Conservation (phyloP, 2,329 filamentous ascomycete genomes). For the Exserohilum turcica region DNA sequence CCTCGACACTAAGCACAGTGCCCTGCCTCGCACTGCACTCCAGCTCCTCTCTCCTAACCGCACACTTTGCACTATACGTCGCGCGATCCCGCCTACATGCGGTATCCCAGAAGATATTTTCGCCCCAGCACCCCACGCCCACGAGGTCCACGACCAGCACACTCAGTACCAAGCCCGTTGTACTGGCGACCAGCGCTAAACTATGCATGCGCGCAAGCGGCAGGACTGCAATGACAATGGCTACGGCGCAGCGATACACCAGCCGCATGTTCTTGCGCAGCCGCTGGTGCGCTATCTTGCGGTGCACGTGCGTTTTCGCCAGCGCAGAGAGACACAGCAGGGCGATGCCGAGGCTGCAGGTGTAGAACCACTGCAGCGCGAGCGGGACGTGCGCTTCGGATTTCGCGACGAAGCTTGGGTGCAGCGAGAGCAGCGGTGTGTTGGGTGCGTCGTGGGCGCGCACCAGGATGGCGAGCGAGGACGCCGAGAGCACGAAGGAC, state of each 20-base stretch:
- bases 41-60: conserved; percentile 37
- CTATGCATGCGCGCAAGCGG: conserved; percentile 54
- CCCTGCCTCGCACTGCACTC: conserved; percentile 39
- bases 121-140: conserved; percentile 35
- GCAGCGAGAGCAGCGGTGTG: conserved; percentile 56
- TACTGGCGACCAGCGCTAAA: conserved; percentile 47
- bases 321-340: conserved; percentile 62
- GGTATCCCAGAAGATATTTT: conserved; percentile 36
- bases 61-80: conserved; percentile 41
- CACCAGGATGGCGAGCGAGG: conserved; percentile 64
- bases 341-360: conserved; percentile 63
- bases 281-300: conserved; percentile 56
- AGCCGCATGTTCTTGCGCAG: conserved; percentile 59
- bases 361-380: conserved; percentile 68
- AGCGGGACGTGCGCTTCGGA: conserved; percentile 57
- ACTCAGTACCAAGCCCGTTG: conserved; percentile 46
- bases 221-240: conserved; percentile 62
- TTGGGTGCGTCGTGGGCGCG: conserved; percentile 61
- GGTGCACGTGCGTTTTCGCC: conserved; percentile 62
- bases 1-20: conserved; percentile 40
- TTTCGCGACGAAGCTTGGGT: conserved; percentile 56
- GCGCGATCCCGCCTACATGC: conserved; percentile 29
- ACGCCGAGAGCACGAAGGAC: conserved; percentile 64
- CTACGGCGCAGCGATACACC: conserved; percentile 56
- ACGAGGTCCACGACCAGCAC: conserved; percentile 46